Evolutionary conservation across 2,329 filamentous ascomycete species (phyloP).

Genomic region (Neofusicoccum umdonicola): DNA sequence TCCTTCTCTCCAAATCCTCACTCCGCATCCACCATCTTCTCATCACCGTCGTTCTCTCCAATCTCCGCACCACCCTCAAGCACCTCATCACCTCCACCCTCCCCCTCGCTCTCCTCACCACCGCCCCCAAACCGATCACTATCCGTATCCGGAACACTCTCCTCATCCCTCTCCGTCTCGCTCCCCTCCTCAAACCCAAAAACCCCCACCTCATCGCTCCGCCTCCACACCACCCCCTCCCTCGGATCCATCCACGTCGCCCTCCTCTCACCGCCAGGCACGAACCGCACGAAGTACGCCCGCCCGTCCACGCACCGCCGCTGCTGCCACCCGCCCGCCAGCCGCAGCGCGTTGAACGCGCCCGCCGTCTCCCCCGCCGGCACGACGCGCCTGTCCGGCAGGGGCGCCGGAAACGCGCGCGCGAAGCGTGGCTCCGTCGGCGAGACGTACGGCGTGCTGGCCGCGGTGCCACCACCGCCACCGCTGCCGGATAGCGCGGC

Average conservation of each 20-base stretch:
- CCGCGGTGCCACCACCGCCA: no score
- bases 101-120: no score
- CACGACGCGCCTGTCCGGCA: not conserved
- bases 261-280: not conserved
- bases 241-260: not conserved
- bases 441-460: not conserved
- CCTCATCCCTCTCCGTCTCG: not conserved
- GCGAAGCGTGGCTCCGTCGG: not conserved
- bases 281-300: not conserved
- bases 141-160: not conserved
- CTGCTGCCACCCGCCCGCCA: not conserved
- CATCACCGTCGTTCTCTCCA: no score
- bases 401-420: not conserved
- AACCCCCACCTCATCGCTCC: not conserved
- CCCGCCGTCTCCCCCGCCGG: not conserved
- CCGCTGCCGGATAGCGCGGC: no score
- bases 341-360: not conserved
- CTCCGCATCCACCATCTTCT: no score
- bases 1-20: no score
- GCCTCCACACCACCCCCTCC: not conserved
- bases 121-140: no score
- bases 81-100: no score
- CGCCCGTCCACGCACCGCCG: not conserved
- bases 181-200: not conserved
- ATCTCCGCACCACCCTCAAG: no score